Conservation (phyloP, 2,329 filamentous ascomycete species). For the Cadophora gregata region DNA sequence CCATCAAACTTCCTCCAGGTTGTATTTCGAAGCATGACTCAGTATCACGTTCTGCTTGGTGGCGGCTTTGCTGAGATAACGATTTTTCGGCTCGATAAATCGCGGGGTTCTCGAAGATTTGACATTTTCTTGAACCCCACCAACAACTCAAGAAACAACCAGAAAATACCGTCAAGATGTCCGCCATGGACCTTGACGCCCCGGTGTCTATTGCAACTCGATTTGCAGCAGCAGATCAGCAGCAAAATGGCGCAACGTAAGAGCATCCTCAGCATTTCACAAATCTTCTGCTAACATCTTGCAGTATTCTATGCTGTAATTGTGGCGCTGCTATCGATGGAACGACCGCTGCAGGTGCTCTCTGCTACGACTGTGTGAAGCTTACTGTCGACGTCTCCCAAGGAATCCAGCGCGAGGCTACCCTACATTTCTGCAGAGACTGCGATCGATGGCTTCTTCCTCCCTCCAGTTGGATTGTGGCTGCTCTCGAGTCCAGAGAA, state of each 20-base stretch:
- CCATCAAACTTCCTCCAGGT: background rate
- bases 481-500: slow-evolving; percentile 86
- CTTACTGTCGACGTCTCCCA: slow-evolving; percentile 91
- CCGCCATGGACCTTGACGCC: slow-evolving; percentile 64
- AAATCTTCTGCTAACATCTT: slow-evolving; percentile 30
- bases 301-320: slow-evolving; percentile 95
- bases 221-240: slow-evolving; percentile 33
- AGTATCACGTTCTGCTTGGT: slow-evolving; percentile 9
- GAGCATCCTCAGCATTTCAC: slow-evolving; percentile 36
- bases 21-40: slow-evolving; percentile 14
- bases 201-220: slow-evolving; percentile 55
- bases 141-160: slow-evolving; percentile 25
- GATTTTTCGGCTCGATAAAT: slow-evolving; percentile 20
- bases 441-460: slow-evolving; percentile 94
- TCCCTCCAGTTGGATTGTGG: slow-evolving; percentile 84
- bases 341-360: slow-evolving; percentile 81
- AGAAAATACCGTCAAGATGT: slow-evolving; percentile 49
- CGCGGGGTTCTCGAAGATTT: slow-evolving; percentile 33
- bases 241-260: slow-evolving; percentile 58
- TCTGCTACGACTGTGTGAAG: slow-evolving; percentile 96
- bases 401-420: slow-evolving; percentile 89
- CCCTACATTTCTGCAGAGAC: slow-evolving; percentile 89
- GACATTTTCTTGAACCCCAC: slow-evolving; percentile 39
- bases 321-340: slow-evolving; percentile 96
- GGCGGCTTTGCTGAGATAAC: slow-evolving; percentile 6